Evolutionary conservation across 2,329 filamentous ascomycete genomes (phyloP).

Genomic region (Fusarium sp.): DNA sequence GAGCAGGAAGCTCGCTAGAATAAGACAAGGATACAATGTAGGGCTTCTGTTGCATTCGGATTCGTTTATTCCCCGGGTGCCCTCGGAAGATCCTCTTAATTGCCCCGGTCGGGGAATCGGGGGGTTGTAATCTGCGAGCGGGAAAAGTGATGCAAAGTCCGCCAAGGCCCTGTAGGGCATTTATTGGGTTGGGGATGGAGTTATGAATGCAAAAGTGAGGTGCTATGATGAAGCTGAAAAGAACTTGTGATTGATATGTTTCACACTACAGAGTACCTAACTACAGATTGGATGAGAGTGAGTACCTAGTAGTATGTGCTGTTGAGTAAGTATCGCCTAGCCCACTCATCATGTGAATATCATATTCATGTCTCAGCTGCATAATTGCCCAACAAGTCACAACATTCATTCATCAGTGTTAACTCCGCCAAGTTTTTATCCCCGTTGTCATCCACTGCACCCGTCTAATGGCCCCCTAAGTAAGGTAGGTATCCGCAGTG

Average conservation of each 20-base stretch:
- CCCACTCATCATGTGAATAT: neutral
- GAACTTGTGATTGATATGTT: neutral
- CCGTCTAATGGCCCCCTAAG: neutral
- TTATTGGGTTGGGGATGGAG: neutral
- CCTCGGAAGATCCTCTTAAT: neutral
- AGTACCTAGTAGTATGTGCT: neutral
- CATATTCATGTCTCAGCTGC: neutral
- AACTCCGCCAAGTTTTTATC: slow-evolving; percentile 1
- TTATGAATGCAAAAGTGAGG: neutral
- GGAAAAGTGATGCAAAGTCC: slow-evolving; percentile 16
- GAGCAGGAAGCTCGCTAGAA: neutral
- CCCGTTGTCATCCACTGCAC: neutral
- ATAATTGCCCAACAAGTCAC: neutral
- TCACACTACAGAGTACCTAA: too few species aligned
- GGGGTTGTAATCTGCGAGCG: slow-evolving; percentile 8
- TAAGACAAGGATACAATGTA: neutral
- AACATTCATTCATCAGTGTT: neutral
- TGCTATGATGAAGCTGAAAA: neutral
- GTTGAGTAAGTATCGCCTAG: too few species aligned
- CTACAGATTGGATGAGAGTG: neutral
- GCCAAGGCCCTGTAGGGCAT: slow-evolving; percentile 16
- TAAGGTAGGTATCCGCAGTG: neutral
- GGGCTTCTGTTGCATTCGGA: slow-evolving; percentile 8
- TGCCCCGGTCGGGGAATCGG: neutral
- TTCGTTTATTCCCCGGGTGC: slow-evolving; percentile 14